These are phyloP conservation scores for Fragaria ananassa DNA, from an alignment of 306 rosid species.

Conservation along the genomic window DNA sequence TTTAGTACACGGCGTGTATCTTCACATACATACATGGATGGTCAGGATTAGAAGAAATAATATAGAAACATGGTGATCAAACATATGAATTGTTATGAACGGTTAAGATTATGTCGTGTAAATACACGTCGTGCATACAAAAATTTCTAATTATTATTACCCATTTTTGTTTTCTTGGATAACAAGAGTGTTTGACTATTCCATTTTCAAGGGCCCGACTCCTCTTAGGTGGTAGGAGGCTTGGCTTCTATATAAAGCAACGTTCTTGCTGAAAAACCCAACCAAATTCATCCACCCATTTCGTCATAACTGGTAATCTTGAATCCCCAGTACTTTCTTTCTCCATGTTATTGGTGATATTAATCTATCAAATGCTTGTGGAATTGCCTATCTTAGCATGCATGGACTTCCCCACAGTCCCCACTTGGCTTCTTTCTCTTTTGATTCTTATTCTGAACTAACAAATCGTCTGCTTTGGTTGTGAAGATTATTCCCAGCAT, in stretches of 20 bases:
- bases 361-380: background rate
- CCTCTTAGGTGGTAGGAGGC: background rate
- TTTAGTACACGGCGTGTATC: no score
- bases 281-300: background rate
- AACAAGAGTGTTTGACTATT: background rate
- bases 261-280: background rate
- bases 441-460: background rate
- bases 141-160: no score
- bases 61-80: no score
- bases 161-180: background rate
- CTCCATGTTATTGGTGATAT: background rate
- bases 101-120: no score
- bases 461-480: background rate
- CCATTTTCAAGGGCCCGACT: background rate
- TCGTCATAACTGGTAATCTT: background rate
- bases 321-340: background rate
- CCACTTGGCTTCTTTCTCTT: background rate
- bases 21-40: no score
- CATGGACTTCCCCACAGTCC: background rate
- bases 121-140: no score
- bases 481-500: background rate
- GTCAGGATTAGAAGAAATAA: no score
- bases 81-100: no score
- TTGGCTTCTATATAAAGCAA: background rate
- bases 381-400: background rate